phyloP scores from a whole-genome alignment of 2,329 filamentous ascomycete genomes.

The Celoporthe dispersa region DNA sequence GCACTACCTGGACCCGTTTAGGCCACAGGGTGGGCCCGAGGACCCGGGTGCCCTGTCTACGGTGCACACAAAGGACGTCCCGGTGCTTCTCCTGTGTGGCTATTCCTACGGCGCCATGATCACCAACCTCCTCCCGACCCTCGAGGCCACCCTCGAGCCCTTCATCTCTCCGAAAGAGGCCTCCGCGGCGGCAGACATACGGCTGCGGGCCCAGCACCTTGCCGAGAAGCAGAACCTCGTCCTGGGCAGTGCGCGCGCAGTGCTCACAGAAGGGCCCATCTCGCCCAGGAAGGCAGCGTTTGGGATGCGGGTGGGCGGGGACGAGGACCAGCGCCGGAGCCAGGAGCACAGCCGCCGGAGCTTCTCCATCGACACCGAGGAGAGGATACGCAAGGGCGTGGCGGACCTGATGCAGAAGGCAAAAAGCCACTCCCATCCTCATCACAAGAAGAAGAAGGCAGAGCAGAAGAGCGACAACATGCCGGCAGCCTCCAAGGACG shows the following conservation, averaged over 20 bases:
- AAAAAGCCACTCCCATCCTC: constrained; percentile 35
- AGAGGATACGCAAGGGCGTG: constrained; percentile 52
- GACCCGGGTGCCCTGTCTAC: constrained; percentile 13
- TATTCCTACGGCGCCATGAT: constrained; percentile 94
- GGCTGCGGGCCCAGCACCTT: constrained; percentile 69
- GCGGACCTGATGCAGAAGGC: constrained; percentile 52
- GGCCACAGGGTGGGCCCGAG: constrained; percentile 8
- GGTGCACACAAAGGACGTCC: constrained; percentile 24
- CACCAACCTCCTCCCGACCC: constrained; percentile 70
- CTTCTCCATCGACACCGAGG: constrained; percentile 49
- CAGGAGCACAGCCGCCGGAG: constrained; percentile 42
- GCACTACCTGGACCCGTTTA: constrained; percentile 56
- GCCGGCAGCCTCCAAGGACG: constrained; percentile 6
- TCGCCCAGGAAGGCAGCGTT: constrained; percentile 31
- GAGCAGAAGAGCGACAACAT: constrained; percentile 6
- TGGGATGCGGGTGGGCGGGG: constrained; percentile 55
- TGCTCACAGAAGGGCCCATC: constrained; percentile 36
- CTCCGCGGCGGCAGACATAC: constrained; percentile 69
- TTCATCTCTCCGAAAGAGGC: constrained; percentile 60
- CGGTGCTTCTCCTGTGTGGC: constrained; percentile 75
- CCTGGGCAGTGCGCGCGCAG: constrained; percentile 43
- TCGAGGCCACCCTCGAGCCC: constrained; percentile 60
- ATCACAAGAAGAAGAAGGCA: constrained; percentile 13
- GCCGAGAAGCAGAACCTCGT: constrained; percentile 64
- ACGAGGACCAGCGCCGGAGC: constrained; percentile 49